Evolutionary conservation across 2,329 filamentous ascomycete species (phyloP).

Genomic region (Sarocladiaceae sp.): DNA sequence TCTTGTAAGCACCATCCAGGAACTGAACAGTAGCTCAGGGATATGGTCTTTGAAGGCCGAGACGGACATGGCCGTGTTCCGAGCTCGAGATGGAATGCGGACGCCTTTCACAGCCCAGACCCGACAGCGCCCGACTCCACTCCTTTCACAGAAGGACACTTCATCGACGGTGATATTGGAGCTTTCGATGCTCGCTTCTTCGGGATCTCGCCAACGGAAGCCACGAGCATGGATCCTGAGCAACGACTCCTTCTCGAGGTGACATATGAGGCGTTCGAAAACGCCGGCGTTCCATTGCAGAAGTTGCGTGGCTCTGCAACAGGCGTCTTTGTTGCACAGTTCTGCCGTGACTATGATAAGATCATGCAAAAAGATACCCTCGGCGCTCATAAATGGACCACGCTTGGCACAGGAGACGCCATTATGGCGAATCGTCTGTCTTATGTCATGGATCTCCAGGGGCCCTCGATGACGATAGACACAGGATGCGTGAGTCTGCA

Average conservation of each 20-base stretch:
- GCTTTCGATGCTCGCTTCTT: constrained; percentile 15
- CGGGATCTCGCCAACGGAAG: constrained; percentile 11
- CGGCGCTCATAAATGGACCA: neutral
- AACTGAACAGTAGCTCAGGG: too few relatives aligned
- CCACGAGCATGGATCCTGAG: constrained; percentile 11
- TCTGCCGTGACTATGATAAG: constrained; percentile 6
- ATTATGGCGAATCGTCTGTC: constrained; percentile 13
- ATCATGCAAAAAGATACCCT: constrained; percentile 5
- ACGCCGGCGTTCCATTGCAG: constrained; percentile 14
- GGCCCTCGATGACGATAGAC: constrained; percentile 35
- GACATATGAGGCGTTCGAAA: constrained; percentile 17
- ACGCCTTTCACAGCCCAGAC: too few relatives aligned
- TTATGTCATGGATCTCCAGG: constrained; percentile 13
- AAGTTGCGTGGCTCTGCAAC: constrained; percentile 3
- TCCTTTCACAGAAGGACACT: too few relatives aligned
- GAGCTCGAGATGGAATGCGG: too few relatives aligned
- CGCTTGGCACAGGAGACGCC: neutral
- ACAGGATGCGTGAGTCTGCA: constrained; percentile 42
- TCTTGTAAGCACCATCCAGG: too few relatives aligned
- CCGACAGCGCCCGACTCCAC: too few relatives aligned
- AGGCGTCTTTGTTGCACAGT: constrained; percentile 10
- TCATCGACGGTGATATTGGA: too few relatives aligned
- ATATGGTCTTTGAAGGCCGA: too few relatives aligned
- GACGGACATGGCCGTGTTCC: too few relatives aligned
- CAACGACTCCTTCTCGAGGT: constrained; percentile 19